Base-by-base conservation (phyloP, 148 eudicot genomes). In the Cornus florida region DNA sequence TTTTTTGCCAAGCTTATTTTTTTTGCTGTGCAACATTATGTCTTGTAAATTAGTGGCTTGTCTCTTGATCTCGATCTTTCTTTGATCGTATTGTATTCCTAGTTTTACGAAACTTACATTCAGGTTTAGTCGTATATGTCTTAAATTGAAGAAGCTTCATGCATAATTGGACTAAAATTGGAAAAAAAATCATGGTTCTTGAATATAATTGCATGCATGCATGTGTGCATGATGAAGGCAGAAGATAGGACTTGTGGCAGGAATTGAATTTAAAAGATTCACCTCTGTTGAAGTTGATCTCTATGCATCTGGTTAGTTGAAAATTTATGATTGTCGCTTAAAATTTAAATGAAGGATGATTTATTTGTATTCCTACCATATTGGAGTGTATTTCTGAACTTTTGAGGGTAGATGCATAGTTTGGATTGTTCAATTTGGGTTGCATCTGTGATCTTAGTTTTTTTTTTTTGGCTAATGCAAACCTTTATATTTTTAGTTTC, bases 401-500 rank as follows among this genome's bases (percentile, higher is more conserved):
- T 59, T 57, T 32, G 23, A 57, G 39, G 38, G 1, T 35, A 35
- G 38, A 35, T 35, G 38, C 39, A 7, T 31, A 57, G 33, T 57
- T 73, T 31, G 33, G 65, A 60, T 74, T 74, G 53, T 14, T 24
- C 28, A 23, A 43, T 48, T 67, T 16, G 4, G 69, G 68, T 22
- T 5, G 20, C 48, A 10, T 31, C 50, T 50, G 7, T 14, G 8
- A 68, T 12, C 20, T 67, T 24, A 60, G 28, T 68, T 83, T 78
- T 78, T 17, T 43, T 33, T 67, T 1, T 76, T 33, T 79, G 28
- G 12, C 70, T 83, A 65, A 80, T 43, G 46, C 33, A 10, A 67
- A 20, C 16, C 14, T 57, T 76, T 64, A 64, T 28, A 72, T 79
- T 79, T 73, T 67, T 86, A 95, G 99, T 80, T 95, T 95, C 80